Percentiles rank a stretch among this genome's conserved stretches.
Conservation (phyloP, 495 filamentous ascomycete species). For the Talaromyces thailandensis region DNA sequence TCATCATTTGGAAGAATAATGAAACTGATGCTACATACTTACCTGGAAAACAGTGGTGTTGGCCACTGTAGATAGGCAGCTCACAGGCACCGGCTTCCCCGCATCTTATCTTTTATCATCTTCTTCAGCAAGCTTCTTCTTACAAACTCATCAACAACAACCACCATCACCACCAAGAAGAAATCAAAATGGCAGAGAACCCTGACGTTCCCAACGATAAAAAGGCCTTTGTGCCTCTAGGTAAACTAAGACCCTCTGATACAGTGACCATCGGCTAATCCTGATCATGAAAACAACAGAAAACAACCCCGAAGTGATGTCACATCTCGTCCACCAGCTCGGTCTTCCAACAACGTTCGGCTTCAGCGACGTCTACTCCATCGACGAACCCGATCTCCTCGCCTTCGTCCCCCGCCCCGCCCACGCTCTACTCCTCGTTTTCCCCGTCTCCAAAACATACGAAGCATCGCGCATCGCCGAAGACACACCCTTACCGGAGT, state of each 20-base stretch:
- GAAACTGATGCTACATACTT: background rate
- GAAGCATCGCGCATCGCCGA: slow-evolving; percentile 55
- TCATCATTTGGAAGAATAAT: background rate
- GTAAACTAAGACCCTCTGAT: slow-evolving; percentile 13
- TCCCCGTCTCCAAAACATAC: slow-evolving; percentile 67
- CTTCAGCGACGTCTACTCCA: slow-evolving; percentile 78
- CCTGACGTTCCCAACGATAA: slow-evolving; percentile 26
- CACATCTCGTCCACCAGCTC: slow-evolving; percentile 61
- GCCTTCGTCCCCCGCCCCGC: slow-evolving; percentile 76
- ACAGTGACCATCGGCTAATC: background rate
- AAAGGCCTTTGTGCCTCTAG: slow-evolving; percentile 44
- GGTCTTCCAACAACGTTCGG: slow-evolving; percentile 56
- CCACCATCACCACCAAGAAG: background rate
- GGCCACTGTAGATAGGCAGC: background rate
- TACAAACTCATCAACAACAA: background rate
- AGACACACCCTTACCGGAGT: slow-evolving; percentile 45
- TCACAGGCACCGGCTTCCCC: background rate
- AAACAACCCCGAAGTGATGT: slow-evolving; percentile 77
- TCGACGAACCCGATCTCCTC: slow-evolving; percentile 70
- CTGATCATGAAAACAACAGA: slow-evolving; percentile 17
- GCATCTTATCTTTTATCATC: background rate
- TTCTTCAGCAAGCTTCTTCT: background rate
- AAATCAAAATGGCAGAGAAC: slow-evolving; percentile 23
- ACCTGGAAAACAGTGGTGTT: background rate
- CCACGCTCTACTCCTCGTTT: slow-evolving; percentile 74